Percentiles rank a stretch among this genome's conserved stretches.
Evolutionary conservation across 2,329 filamentous ascomycete genomes (phyloP).

Genomic region (Pseudocercospora musae): DNA sequence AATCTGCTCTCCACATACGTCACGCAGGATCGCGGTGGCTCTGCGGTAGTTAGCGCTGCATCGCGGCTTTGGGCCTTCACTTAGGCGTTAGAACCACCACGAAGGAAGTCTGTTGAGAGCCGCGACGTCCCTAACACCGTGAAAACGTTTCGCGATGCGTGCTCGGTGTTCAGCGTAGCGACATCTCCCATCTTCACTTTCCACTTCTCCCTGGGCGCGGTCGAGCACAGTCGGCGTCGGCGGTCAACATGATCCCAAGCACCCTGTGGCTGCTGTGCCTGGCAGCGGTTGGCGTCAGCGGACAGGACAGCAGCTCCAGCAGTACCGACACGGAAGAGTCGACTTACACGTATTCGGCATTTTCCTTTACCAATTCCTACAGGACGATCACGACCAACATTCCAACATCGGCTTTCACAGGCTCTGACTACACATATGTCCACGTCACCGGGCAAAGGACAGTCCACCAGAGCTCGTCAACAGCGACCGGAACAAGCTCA

Average conservation of each 20-base stretch:
- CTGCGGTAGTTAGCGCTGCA: slow-evolving; percentile 2
- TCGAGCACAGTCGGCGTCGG: background rate
- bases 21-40: background rate
- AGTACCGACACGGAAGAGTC: background rate
- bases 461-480: slow-evolving; percentile 12
- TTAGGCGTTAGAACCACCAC: slow-evolving; percentile 7
- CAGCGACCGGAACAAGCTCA: slow-evolving; percentile 45
- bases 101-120: slow-evolving; percentile 9
- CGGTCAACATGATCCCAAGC: slow-evolving; percentile 28
- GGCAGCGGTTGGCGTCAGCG: slow-evolving; percentile 34
- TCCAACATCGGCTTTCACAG: slow-evolving; percentile 26
- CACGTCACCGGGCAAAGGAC: slow-evolving; percentile 27
- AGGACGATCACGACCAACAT: slow-evolving; percentile 25
- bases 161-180: background rate
- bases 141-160: too few species aligned
- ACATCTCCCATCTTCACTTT: background rate
- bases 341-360: slow-evolving; percentile 2
- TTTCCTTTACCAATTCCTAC: slow-evolving; percentile 28
- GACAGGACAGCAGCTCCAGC: slow-evolving; percentile 25
- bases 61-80: background rate
- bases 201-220: background rate
- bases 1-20: slow-evolving; percentile 7
- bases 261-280: slow-evolving; percentile 34
- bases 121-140: slow-evolving; percentile 2
- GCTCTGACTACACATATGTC: slow-evolving; percentile 30